Evolutionary conservation across 371 early-diverging fungal genomes (phyloP), one percentile per base, ranked within the genome.

Genomic region (Mortierella sp.): DNA sequence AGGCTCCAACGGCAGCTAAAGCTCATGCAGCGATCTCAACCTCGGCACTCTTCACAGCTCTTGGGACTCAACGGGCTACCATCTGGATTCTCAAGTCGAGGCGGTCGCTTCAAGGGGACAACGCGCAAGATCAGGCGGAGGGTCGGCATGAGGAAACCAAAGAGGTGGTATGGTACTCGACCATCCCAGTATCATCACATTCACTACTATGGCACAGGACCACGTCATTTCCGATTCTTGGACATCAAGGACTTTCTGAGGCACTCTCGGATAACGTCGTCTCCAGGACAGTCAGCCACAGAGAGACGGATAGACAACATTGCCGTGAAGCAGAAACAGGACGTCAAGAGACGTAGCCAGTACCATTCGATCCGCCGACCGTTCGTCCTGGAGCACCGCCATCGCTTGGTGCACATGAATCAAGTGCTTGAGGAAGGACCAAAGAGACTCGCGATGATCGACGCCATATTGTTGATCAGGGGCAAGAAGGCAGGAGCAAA

Each of bases 221-320:
- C 5, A 48, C n/a, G 4, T 16, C 57, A 77, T 24, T 75, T 37
- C 11, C 75, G 78, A 16, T 75, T 84, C 69, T n/a, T 80, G 8
- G 81, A 81, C 0, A 69, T 84, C 24, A 72, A 77, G 61, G 73
- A 78, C 19, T 84, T 80, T 57, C 48, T 84, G 28, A 26, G 37
- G 24, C 44, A 53, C 59, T 26, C 75, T 9, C 76, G 67, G 69
- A 31, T 64, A 21, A 31, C 31, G 0, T 77, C 80, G 0, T 40
- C 57, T 0, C 48, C 69, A 9, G 83, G 80, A 19, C 73, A 51
- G 37, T 40, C 26, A 9, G 83, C 77, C 1, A 44, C 37, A 13
- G 26, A 5, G 70, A 64, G 55, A 34, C 57, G 48, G 43, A 40
- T 6, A 28, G 73, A 31, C 0, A 40, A 46, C 9, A 1, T 13